Percentiles rank a stretch among this genome's conserved stretches.
phyloP scores from a whole-genome alignment of 305 asterid genomes.

The Lippia alba region DNA sequence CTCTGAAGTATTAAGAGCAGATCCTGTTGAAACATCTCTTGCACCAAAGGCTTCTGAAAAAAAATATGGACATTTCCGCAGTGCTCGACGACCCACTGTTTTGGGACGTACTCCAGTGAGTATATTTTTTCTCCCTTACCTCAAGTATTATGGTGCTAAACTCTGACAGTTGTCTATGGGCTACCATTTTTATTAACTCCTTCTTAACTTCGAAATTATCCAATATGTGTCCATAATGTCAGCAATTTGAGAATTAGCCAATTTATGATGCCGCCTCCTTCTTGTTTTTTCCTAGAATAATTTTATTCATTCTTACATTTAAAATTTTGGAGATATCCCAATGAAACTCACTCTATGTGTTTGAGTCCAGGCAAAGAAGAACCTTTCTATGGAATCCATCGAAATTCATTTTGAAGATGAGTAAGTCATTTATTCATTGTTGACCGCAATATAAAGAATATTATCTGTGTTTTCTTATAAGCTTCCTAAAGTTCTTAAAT shows the following conservation, averaged over 20 bases:
- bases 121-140: conserved; percentile 28
- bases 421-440: conserved; percentile 65
- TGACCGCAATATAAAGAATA: conserved; percentile 24
- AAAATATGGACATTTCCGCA: conserved; percentile 48
- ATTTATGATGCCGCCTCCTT: not conserved
- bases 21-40: conserved; percentile 51
- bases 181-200: not conserved
- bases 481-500: conserved; percentile 22
- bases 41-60: conserved; percentile 41
- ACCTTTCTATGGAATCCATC: conserved; percentile 85
- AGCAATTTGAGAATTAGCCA: conserved; percentile 21
- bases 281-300: conserved; percentile 4
- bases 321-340: conserved; percentile 20
- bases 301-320: conserved; percentile 12
- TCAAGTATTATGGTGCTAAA: conserved; percentile 13
- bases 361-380: conserved; percentile 67
- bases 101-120: conserved; percentile 90
- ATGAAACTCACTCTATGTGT: conserved; percentile 32
- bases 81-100: conserved; percentile 54
- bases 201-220: not conserved
- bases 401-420: conserved; percentile 70
- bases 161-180: conserved; percentile 8
- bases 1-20: conserved; percentile 44
- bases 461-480: conserved; percentile 19
- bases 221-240: not conserved